Percentiles rank a stretch among this genome's conserved stretches.
These are phyloP conservation scores for Candida multigemmis DNA, from an alignment of 805 yeast species.

Conservation along the genomic window DNA sequence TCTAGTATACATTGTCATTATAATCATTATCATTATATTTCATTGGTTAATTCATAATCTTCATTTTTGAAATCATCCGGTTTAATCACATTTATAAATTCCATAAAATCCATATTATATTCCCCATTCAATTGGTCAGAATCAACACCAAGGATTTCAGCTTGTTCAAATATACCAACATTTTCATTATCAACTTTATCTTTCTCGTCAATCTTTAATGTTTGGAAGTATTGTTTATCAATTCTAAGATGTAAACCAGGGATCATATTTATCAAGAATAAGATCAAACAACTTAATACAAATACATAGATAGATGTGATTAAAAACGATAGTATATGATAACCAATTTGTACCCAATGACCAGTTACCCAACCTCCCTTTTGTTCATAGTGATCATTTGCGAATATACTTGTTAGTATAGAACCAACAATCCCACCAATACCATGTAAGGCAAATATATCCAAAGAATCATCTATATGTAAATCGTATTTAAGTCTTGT, in stretches of 20 bases:
- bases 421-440: conserved; percentile 32
- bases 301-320: conserved; percentile 27
- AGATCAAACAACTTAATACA: conserved; percentile 17
- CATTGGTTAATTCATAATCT: conserved; percentile 1
- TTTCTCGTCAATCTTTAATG: conserved; percentile 11
- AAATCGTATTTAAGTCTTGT: conserved; percentile 31
- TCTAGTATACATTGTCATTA: too few relatives aligned
- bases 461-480: conserved; percentile 33
- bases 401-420: conserved; percentile 30
- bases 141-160: conserved; percentile 29
- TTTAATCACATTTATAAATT: conserved; percentile 24
- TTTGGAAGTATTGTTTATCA: conserved; percentile 26
- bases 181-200: conserved; percentile 4
- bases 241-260: conserved; percentile 35
- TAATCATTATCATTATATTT: too few relatives aligned
- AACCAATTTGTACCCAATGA: conserved; percentile 32
- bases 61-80: conserved; percentile 26
- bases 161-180: conserved; percentile 9
- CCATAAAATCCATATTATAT: conserved; percentile 30
- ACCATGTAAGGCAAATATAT: conserved; percentile 35
- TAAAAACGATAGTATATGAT: conserved; percentile 27
- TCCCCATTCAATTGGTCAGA: conserved; percentile 32
- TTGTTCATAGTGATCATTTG: conserved; percentile 19
- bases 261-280: conserved; percentile 26
- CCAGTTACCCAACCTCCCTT: conserved; percentile 33